Evolutionary conservation across 2,329 filamentous ascomycete species (phyloP).

Genomic region (Talaromyces piceae): DNA sequence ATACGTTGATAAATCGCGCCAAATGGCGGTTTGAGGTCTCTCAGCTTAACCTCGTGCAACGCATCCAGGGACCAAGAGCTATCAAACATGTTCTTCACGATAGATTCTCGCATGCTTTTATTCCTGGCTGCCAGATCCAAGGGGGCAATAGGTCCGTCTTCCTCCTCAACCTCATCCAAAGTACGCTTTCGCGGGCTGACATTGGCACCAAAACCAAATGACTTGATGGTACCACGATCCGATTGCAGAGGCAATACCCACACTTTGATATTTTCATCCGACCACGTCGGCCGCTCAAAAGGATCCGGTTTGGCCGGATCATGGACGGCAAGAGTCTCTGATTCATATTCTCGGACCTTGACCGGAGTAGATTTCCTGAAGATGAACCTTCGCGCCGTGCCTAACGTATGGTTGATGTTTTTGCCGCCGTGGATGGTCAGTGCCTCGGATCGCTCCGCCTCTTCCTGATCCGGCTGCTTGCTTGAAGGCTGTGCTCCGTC

Average conservation of each 20-base stretch:
- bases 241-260: slow-evolving; percentile 65
- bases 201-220: slow-evolving; percentile 18
- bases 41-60: slow-evolving; percentile 58
- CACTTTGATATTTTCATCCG: slow-evolving; percentile 69
- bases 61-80: slow-evolving; percentile 67
- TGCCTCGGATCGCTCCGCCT: not conserved
- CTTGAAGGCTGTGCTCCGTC: not conserved
- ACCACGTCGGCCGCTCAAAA: slow-evolving; percentile 56
- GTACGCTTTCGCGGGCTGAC: slow-evolving; percentile 41
- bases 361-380: slow-evolving; percentile 77
- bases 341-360: slow-evolving; percentile 58
- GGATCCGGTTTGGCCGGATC: slow-evolving; percentile 16
- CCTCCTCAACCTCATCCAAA: slow-evolving; percentile 42
- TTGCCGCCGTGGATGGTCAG: slow-evolving; percentile 69
- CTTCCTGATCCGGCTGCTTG: not conserved
- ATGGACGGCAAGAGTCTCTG: slow-evolving; percentile 11
- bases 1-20: slow-evolving; percentile 65
- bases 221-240: slow-evolving; percentile 15
- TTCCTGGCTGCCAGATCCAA: slow-evolving; percentile 27
- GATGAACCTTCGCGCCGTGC: slow-evolving; percentile 76
- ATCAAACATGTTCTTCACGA: slow-evolving; percentile 72
- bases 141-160: slow-evolving; percentile 3
- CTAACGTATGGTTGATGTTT: slow-evolving; percentile 73
- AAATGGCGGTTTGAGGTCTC: slow-evolving; percentile 60
- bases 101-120: slow-evolving; percentile 49